Evolutionary conservation across 768 basidiomycete genomes (phyloP), one percentile per base, ranked within the genome.

Genomic region (Suillus sp.): DNA sequence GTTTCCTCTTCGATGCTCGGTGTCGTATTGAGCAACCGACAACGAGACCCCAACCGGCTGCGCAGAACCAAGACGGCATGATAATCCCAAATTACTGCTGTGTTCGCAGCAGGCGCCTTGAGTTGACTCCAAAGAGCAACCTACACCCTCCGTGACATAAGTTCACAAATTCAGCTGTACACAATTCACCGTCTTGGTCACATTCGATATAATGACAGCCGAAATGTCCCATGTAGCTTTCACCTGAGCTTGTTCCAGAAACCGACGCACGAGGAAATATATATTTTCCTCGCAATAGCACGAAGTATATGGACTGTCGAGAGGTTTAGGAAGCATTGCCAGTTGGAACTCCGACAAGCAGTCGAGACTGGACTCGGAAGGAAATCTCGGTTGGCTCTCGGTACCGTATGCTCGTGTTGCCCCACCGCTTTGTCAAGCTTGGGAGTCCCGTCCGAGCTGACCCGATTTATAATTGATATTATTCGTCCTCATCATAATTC

Each of bases 261-360:
- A 84, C 4, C 67, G 72, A 53, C 81, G 73, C 16, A 78, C 80
- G 1, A 92, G 79, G 47, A 87, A 74, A 65, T 89, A 91, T 38
- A 90, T 75, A 70, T 91, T 91, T 72, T 91, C 90, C 78, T 92
- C 90, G 74, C 89, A 91, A 64, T 85, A 91, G 68, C 77, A 83
- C 4, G 77, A 77, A 1, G 88, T 90, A 73, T 90, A 90, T 34
- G 77, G 63, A 63, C 72, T 72, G 61, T 78, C 69, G 38, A 32
- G 32, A 62, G 62, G 65, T 32, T 62, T 54, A 22, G 69, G 69
- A 48, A 70, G 66, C 53, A 72, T 71, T 32, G 40, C 22, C 51
- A 47, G 22, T 72, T 74, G 40, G 54, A 47, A 71, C 71, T 67
- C 71, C 71, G 73, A 65, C 59, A 27, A n/a, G 32, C 51, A 27